Evolutionary conservation across 139 green algal species (phyloP).

Genomic region (Astrephomene gubernaculifera): DNA sequence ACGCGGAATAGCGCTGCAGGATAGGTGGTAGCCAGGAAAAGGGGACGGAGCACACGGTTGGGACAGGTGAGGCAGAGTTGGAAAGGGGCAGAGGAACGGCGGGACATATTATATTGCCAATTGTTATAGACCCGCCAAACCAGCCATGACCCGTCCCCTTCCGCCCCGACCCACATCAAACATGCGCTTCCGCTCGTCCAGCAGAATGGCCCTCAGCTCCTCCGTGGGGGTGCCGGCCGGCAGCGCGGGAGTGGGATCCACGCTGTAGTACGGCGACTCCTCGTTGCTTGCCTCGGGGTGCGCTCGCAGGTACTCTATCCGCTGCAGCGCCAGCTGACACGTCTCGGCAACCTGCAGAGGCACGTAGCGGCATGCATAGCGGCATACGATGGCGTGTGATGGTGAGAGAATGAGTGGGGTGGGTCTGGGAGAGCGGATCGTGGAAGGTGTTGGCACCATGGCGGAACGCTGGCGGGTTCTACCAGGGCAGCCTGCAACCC

Average conservation of each 20-base stretch:
- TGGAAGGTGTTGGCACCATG: no score
- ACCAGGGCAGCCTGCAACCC: no score
- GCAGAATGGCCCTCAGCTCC: constrained; percentile 69
- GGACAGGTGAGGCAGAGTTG: neutral
- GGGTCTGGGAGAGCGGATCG: no score
- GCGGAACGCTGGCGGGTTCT: no score
- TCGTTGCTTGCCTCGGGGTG: constrained; percentile 53
- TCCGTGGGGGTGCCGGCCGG: constrained; percentile 63
- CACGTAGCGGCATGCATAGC: no score
- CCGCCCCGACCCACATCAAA: constrained; percentile 75
- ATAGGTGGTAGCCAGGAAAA: no score
- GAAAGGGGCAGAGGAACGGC: neutral
- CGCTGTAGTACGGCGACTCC: constrained; percentile 84
- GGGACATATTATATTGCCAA: neutral
- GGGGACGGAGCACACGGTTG: no score
- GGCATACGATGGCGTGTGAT: no score
- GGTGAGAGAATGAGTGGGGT: no score
- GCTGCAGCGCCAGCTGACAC: constrained; percentile 93
- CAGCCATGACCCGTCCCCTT: no score
- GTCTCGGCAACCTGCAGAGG: constrained; percentile 90
- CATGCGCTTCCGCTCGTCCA: constrained; percentile 84
- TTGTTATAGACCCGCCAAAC: no score
- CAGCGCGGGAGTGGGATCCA: constrained; percentile 94
- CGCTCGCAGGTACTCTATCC: constrained; percentile 78
- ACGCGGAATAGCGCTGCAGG: constrained; percentile 87